Evolutionary conservation across 1,139 yeast genomes (phyloP), one percentile per base, ranked within the genome.

Genomic region (Suhomyces coccinellae): DNA sequence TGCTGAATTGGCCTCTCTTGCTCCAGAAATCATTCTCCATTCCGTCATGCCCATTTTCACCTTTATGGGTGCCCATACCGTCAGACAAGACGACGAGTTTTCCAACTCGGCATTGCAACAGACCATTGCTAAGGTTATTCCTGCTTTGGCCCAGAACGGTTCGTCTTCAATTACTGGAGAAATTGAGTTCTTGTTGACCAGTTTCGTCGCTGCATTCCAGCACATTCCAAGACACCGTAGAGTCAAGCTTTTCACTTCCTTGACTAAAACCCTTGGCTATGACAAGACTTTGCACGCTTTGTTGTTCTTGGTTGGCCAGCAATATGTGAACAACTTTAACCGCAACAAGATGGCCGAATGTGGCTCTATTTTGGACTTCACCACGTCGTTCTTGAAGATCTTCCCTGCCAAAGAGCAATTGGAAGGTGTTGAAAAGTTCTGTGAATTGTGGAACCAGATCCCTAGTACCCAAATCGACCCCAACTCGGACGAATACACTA

Each of bases 21-120:
- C 93, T 14, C 97, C 99, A 8, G 98, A 93, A 61, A 81, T 87
- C 33, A 90, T 93, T 32, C 73, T 95, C 52, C 98, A 95, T 67
- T 87, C 97, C 3, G 96, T 95, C 12, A 93, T 93, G 99, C 99
- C 99, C 15, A 91, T 93, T 44, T 93, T 93, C 71, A 95, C 99
- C 0, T 95, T 93, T 59, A 93, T 93, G 99, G 99, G 99, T 46
- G 96, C 98, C 27, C 96, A 90, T 58, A 90, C 98, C 11, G 81
- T 95, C 42, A 85, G 97, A 60, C 97, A 93, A 69, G 99, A 93
- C 65, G 98, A 93, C 63, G 97, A 90, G 59, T 91, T 88, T 62
- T 88, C 97, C 2, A 87, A 87, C 37, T 86, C 87, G 52, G 97
- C 93, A 33, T 89, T 95, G 51, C 96, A 90, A 59, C 95, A 89